Evolutionary conservation across 306 rosid genomes (phyloP).

Genomic region (Fagus sylvatica): DNA sequence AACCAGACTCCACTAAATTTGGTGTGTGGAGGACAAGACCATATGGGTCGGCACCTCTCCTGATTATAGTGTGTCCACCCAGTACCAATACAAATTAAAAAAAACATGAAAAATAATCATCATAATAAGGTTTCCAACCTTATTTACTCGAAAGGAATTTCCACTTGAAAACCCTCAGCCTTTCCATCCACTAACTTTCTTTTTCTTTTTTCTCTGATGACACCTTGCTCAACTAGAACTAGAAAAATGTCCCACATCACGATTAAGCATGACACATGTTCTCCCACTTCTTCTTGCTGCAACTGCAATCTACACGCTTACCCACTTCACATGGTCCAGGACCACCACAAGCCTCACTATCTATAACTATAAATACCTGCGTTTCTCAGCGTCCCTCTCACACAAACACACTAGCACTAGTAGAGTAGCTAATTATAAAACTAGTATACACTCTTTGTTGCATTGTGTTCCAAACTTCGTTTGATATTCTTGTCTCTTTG

Average conservation of each 20-base stretch:
- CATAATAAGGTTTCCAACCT: slow-evolving; percentile 11
- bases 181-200: slow-evolving; percentile 5
- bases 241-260: background rate
- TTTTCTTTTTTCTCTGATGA: too few relatives aligned
- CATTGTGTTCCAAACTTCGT: background rate
- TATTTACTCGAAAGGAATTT: background rate
- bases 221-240: too few relatives aligned
- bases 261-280: slow-evolving; percentile 14
- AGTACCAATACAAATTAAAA: too few relatives aligned
- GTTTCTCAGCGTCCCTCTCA: slow-evolving; percentile 1
- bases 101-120: too few relatives aligned
- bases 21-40: too few relatives aligned
- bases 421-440: background rate
- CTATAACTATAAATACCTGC: slow-evolving; percentile 30
- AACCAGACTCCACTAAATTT: too few relatives aligned
- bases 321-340: slow-evolving; percentile 16
- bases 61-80: too few relatives aligned
- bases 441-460: background rate
- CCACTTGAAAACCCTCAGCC: slow-evolving; percentile 17
- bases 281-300: slow-evolving; percentile 34
- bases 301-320: background rate
- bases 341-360: slow-evolving; percentile 14
- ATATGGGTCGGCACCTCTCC: too few relatives aligned
- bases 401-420: background rate
- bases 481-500: background rate